phyloP scores from a whole-genome alignment of 129 eudicot species.

The Silybum marianum region DNA sequence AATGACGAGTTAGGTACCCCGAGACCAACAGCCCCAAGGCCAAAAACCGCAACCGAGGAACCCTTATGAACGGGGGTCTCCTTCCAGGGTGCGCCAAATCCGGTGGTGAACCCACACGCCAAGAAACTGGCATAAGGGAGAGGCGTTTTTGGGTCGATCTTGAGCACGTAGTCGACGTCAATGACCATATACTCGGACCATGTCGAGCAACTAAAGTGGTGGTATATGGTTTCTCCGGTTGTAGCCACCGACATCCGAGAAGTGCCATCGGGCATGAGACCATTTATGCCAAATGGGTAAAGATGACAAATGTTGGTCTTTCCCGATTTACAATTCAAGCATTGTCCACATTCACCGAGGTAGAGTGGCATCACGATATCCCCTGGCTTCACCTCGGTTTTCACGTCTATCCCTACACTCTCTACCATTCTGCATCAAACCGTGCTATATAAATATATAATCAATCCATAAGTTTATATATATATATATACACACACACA shows the following conservation, averaged over 20 bases:
- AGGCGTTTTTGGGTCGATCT: slow-evolving; percentile 46
- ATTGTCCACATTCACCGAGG: slow-evolving; percentile 57
- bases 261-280: slow-evolving; percentile 56
- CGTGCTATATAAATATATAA: background rate
- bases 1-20: slow-evolving; percentile 37
- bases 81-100: slow-evolving; percentile 55
- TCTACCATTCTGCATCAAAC: slow-evolving; percentile 43
- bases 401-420: slow-evolving; percentile 51
- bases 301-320: slow-evolving; percentile 49
- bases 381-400: slow-evolving; percentile 33
- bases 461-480: too few species aligned
- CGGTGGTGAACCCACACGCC: slow-evolving; percentile 65
- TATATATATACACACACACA: too few species aligned
- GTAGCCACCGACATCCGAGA: slow-evolving; percentile 47
- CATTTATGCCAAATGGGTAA: slow-evolving; percentile 30
- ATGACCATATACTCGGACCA: slow-evolving; percentile 63
- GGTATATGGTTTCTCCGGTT: slow-evolving; percentile 45
- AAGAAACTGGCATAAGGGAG: slow-evolving; percentile 55
- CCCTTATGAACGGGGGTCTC: slow-evolving; percentile 40
- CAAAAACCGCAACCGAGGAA: slow-evolving; percentile 58
- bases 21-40: slow-evolving; percentile 73
- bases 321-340: slow-evolving; percentile 50
- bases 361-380: slow-evolving; percentile 62
- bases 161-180: slow-evolving; percentile 41
- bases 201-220: slow-evolving; percentile 48